Evolutionary conservation across 2,329 filamentous ascomycete species (phyloP).

Genomic region (Aureobasidium sp.): DNA sequence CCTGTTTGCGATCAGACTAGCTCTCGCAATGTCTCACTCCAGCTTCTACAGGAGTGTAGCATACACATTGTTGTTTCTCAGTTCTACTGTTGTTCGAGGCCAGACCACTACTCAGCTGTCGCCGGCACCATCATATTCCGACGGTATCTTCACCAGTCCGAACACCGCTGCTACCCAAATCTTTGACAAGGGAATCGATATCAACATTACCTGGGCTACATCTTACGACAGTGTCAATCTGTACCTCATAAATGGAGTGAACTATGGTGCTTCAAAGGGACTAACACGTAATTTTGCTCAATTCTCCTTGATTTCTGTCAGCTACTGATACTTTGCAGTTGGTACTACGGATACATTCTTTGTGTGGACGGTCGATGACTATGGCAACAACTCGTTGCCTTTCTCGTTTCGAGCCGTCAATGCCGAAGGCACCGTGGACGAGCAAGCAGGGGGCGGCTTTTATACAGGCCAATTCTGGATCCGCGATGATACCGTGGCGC

Average conservation of each 20-base stretch:
- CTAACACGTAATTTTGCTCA: background rate
- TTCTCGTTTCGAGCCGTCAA: background rate
- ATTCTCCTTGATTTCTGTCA: no score
- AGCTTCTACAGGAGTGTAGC: background rate
- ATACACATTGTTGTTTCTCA: background rate
- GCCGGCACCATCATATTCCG: background rate
- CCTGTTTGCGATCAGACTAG: background rate
- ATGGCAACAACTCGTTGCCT: background rate
- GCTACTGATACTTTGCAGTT: background rate
- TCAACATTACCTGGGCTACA: background rate
- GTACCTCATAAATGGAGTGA: background rate
- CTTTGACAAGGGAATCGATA: background rate
- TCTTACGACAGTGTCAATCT: background rate
- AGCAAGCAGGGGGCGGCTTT: background rate
- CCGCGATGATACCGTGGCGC: background rate
- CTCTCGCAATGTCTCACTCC: background rate
- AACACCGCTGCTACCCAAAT: background rate
- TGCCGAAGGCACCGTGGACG: background rate
- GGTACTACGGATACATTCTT: background rate
- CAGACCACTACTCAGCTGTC: background rate
- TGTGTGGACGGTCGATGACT: background rate
- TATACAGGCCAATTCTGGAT: constrained; percentile 1
- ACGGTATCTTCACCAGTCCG: background rate
- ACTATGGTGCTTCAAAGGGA: background rate
- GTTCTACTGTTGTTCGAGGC: background rate